A percentile compares a stretch with the other conserved stretches of the same genome.
These are phyloP conservation scores for Cyberlindnera subsufficiens DNA, from an alignment of 805 yeast genomes.

Conservation along the genomic window DNA sequence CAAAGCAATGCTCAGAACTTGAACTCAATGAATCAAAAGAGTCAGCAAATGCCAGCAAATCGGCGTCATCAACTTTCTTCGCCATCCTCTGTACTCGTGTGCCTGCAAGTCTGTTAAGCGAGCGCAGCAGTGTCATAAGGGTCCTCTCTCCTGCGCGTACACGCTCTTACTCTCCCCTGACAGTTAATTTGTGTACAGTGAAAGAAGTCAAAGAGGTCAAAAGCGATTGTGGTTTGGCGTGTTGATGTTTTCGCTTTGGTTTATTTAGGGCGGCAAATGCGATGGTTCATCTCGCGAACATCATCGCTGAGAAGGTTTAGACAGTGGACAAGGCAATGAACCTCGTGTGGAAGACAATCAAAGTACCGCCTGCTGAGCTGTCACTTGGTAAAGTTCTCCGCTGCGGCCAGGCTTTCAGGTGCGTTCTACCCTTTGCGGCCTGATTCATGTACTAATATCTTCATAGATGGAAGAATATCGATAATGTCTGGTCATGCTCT, in stretches of 20 bases:
- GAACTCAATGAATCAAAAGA: slow-evolving; percentile 8
- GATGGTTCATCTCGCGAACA: background rate
- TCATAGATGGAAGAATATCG: slow-evolving; percentile 57
- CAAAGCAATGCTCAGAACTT: background rate
- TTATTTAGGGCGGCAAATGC: too few relatives aligned
- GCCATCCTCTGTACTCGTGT: background rate
- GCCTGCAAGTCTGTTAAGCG: background rate
- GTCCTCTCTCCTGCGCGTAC: background rate
- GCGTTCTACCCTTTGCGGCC: slow-evolving; percentile 1
- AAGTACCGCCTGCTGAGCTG: slow-evolving; percentile 37
- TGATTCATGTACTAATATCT: slow-evolving; percentile 1
- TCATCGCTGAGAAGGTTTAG: background rate
- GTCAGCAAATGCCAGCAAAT: slow-evolving; percentile 18
- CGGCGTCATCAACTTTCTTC: slow-evolving; percentile 12
- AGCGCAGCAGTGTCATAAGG: background rate
- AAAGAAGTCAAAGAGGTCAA: too few relatives aligned
- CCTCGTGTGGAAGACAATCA: slow-evolving; percentile 16
- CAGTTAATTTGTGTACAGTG: too few relatives aligned
- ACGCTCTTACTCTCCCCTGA: too few relatives aligned
- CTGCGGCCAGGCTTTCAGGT: slow-evolving; percentile 78
- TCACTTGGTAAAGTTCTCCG: slow-evolving; percentile 60
- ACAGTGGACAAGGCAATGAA: background rate
- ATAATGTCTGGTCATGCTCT: slow-evolving; percentile 63
- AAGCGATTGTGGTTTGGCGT: background rate
- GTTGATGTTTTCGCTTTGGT: background rate